phyloP scores from a whole-genome alignment of 2,329 filamentous ascomycete genomes.

The Scopulariopsis brevicaulis region DNA sequence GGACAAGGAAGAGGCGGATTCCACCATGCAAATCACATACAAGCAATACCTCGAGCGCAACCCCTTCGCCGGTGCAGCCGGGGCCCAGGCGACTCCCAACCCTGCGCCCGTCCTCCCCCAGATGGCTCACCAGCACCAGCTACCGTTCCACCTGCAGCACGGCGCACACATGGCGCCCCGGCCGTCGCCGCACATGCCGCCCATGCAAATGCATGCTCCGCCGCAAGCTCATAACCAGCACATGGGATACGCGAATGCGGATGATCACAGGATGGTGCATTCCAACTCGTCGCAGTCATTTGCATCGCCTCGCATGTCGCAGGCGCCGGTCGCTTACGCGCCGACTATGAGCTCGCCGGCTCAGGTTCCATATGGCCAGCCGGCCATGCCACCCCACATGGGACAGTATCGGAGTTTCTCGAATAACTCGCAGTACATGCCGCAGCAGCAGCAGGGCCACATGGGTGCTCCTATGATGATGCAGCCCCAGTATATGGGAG shows the following conservation, averaged over 20 bases:
- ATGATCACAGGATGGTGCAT: conserved; percentile 83
- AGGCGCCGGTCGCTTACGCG: conserved; percentile 58
- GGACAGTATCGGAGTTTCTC: conserved; percentile 60
- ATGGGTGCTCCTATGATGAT: conserved; percentile 81
- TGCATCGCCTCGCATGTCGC: conserved; percentile 69
- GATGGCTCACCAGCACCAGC: conserved; percentile 70
- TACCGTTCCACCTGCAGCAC: conserved; percentile 74
- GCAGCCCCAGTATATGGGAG: conserved; percentile 61
- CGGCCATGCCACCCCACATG: conserved; percentile 63
- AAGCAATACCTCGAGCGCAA: conserved; percentile 68
- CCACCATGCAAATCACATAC: conserved; percentile 57
- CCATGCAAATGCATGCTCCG: conserved; percentile 65
- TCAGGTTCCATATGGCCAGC: conserved; percentile 61
- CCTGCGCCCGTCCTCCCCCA: conserved; percentile 59
- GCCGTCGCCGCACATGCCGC: conserved; percentile 58
- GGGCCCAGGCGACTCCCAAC: conserved; percentile 46
- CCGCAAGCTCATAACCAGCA: conserved; percentile 58
- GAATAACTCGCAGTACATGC: conserved; percentile 59
- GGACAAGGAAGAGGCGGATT: conserved; percentile 57
- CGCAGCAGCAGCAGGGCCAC: conserved; percentile 55
- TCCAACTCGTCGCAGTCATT: conserved; percentile 75
- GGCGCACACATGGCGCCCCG: conserved; percentile 54
- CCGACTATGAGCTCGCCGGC: conserved; percentile 56
- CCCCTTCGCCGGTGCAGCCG: conserved; percentile 38
- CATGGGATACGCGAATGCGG: conserved; percentile 58